Evolutionary conservation across 257 asterid genomes (phyloP), one percentile per base, ranked within the genome.

Genomic region (Lycium ferocissimum): DNA sequence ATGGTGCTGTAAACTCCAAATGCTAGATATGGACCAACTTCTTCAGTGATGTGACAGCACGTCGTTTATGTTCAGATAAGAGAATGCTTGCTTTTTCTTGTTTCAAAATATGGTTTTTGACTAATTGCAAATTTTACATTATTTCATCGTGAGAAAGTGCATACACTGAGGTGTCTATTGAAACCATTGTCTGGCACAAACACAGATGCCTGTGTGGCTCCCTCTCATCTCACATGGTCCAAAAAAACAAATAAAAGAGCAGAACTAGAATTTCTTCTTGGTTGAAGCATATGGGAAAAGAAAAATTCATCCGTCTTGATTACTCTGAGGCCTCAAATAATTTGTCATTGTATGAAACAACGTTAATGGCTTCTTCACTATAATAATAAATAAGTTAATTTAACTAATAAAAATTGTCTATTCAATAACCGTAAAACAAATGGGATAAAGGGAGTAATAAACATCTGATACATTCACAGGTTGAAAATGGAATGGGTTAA

Each of bases 1-100:
- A 69, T 70, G 67, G 85, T 82, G 86, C 78, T 88, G 59, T 47
- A 47, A 83, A 70, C 83, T 82, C 72, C 72, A 57, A 79, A 54
- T 62, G n/a, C n/a, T n/a, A 20, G 58, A 51, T 35, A 54, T 83
- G 67, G 70, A 69, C 14, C 43, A 38, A 33, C 17, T 26, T 35
- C 66, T 53, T 33, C 82, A 51, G 66, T 78, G 66, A 78, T 53
- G 14, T 78, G 82, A 53, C 65, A 33, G 65, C 82, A 53, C 82
- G 14, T 78, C 22, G n/a, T 33, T 53, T 53, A 22, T 78, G 66
- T 78, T 53, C 47, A 78, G 82, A 78, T 53, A 53, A 78, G 65
- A 33, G 12, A 78, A 26, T 37, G 49, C 49, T 33, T 8, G 20
- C 33, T 7, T 15, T 53, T 78, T 53, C 49, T 53, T 53, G 65